Conservation (phyloP, 2,329 filamentous ascomycete genomes). For the Fusarium chuoi region DNA sequence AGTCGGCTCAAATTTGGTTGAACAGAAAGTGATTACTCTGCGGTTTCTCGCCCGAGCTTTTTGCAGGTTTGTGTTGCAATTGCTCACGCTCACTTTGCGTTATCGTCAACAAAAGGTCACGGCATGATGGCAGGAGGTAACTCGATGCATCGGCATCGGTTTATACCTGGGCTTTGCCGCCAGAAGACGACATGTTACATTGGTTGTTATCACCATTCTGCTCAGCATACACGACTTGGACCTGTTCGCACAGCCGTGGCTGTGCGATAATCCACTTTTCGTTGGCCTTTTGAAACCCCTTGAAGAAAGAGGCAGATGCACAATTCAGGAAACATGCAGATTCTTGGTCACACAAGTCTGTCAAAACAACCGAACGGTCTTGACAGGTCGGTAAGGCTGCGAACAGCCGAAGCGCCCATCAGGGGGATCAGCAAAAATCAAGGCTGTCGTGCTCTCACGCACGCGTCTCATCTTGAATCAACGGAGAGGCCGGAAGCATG, state of each 20-base stretch:
- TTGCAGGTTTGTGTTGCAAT: background rate
- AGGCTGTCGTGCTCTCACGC: background rate
- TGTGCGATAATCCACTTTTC: constrained; percentile 13
- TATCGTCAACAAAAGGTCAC: background rate
- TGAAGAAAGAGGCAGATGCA: constrained; percentile 13
- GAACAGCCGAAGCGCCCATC: constrained; percentile 19
- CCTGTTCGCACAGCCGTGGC: constrained; percentile 6
- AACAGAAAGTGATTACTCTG: constrained; percentile 35
- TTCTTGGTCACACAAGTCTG: constrained; percentile 34
- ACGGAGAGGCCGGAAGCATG: constrained; percentile 18
- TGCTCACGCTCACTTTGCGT: background rate
- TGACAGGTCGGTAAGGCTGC: constrained; percentile 33
- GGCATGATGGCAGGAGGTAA: background rate
- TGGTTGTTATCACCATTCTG: background rate
- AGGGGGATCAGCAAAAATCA: constrained; percentile 14
- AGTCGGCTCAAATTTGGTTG: constrained; percentile 69
- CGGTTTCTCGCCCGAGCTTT: background rate
- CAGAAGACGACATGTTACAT: background rate
- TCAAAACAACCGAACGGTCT: constrained; percentile 27
- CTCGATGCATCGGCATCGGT: background rate
- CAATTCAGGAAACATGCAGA: constrained; percentile 23
- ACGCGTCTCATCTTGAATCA: background rate
- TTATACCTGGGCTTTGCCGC: background rate
- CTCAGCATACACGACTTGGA: constrained; percentile 6
- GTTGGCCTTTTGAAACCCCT: constrained; percentile 8